Conservation (phyloP, 2,329 filamentous ascomycete species). For the Fusarium heterosporum region DNA sequence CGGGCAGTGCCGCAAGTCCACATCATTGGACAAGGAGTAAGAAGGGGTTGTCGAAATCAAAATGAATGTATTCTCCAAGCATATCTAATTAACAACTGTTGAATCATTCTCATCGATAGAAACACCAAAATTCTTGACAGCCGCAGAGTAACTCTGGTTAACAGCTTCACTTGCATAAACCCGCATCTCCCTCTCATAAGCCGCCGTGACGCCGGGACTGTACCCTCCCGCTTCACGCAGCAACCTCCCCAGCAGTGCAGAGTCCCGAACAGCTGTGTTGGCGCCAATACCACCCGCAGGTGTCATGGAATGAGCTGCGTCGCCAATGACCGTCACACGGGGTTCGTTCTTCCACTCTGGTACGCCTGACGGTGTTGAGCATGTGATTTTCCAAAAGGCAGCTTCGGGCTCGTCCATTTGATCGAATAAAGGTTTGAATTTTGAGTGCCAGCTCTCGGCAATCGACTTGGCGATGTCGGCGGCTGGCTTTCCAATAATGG, state of each 20-base stretch:
- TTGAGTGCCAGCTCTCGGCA: slow-evolving; percentile 66
- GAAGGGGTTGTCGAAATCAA: not conserved
- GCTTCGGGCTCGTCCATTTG: slow-evolving; percentile 67
- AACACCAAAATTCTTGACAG: slow-evolving; percentile 58
- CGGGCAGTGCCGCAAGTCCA: not conserved
- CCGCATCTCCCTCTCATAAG: slow-evolving; percentile 72
- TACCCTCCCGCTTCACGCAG: slow-evolving; percentile 65
- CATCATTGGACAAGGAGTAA: not conserved
- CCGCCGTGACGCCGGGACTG: slow-evolving; percentile 63
- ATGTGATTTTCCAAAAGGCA: slow-evolving; percentile 76
- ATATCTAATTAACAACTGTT: not conserved
- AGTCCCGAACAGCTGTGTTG: slow-evolving; percentile 67
- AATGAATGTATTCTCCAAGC: no score
- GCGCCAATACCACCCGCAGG: slow-evolving; percentile 68
- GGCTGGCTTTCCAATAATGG: slow-evolving; percentile 66
- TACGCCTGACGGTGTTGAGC: slow-evolving; percentile 68
- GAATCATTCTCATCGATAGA: slow-evolving; percentile 57
- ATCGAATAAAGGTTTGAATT: slow-evolving; percentile 67
- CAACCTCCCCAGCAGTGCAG: slow-evolving; percentile 65
- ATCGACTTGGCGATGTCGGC: slow-evolving; percentile 68
- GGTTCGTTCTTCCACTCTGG: slow-evolving; percentile 70
- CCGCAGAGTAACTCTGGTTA: slow-evolving; percentile 62
- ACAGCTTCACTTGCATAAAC: slow-evolving; percentile 70
- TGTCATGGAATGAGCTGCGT: slow-evolving; percentile 69
- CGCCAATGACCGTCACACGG: slow-evolving; percentile 68